Base-by-base conservation (phyloP, 805 yeast species). In the Torulaspora gathmanii region DNA sequence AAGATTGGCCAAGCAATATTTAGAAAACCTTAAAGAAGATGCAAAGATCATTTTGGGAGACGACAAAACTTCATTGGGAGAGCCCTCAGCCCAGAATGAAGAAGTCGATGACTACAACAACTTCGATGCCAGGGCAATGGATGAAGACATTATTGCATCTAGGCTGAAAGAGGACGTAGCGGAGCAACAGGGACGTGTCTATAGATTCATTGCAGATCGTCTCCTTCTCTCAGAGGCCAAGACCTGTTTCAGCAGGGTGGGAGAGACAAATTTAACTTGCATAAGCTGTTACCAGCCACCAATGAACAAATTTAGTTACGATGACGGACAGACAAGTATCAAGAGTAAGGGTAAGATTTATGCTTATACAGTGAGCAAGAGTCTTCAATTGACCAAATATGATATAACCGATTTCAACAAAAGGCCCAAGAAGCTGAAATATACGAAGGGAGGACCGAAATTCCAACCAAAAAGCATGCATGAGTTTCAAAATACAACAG, bases 91-190 rank as follows among this genome's bases (percentile, higher is more conserved):
- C 6, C 45, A 47, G n/a, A 58, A 57, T 12, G 58, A 64, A 8
- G 37, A 20, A 15, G 40, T 60, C 4, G 66, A 58, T 37, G 71
- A 66, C 25, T 77, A 70, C 44, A 63, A 64, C 40, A 80, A 75
- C 40, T 90, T 87, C 57, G 95, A 89, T 70, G 98, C 99, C 8
- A 79, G 81, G 54, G 97, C 93, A 55, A 67, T 91, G 54, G 99
- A 91, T 66, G 77, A 83, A 46, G 98, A 93, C 57, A 83, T 86
- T 54, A 74, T 93, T 40, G 78, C 89, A 4, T 74, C 85, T 27
- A 75, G 99, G 57, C 73, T 93, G 55, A 85, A 80, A 58, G 79
- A 79, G 53, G 98, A 93, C 61, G 95, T 87, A 36, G 95, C 95
- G 1, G 96, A 89, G 64, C 80, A 80, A 46, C 83, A 83, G 60